These are phyloP conservation scores for Pholiota conissans DNA, from an alignment of 768 basidiomycete genomes.

Conservation along the genomic window DNA sequence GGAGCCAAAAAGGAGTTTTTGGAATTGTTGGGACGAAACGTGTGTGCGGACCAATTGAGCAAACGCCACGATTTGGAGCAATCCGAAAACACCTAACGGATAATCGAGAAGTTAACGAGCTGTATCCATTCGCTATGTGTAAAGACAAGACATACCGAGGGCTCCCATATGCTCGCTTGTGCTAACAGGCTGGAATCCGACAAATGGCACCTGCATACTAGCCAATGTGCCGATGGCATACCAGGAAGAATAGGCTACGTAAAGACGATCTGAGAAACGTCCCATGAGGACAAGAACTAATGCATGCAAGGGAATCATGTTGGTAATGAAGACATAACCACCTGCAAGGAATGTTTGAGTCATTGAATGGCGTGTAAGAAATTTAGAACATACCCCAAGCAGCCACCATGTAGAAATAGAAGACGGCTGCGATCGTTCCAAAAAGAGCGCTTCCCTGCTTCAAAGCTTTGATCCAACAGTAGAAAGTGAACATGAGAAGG, in stretches of 20 bases:
- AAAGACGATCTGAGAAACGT: slow-evolving; percentile 87
- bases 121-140: neutral
- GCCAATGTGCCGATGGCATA: slow-evolving; percentile 96
- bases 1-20: slow-evolving; percentile 67
- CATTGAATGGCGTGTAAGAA: too few relatives aligned
- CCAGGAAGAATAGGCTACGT: slow-evolving; percentile 96
- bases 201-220: slow-evolving; percentile 99
- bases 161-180: slow-evolving; percentile 99
- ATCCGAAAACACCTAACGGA: slow-evolving; percentile 82
- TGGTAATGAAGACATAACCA: slow-evolving; percentile 99
- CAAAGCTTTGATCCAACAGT: slow-evolving; percentile 93
- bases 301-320: slow-evolving; percentile 98
- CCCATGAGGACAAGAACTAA: slow-evolving; percentile 97
- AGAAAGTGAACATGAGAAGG: slow-evolving; percentile 99
- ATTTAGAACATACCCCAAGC: slow-evolving; percentile 79
- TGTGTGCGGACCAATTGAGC: slow-evolving; percentile 86
- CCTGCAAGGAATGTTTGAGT: slow-evolving; percentile 40
- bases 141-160: slow-evolving; percentile 55
- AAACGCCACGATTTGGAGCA: slow-evolving; percentile 95
- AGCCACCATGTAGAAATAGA: slow-evolving; percentile 99
- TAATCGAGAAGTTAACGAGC: slow-evolving; percentile 12
- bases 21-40: slow-evolving; percentile 91
- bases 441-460: slow-evolving; percentile 93
- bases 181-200: slow-evolving; percentile 96
- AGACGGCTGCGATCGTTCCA: slow-evolving; percentile 87